Base-by-base conservation (phyloP, 2,329 filamentous ascomycete genomes). In the Harringtonia aguacate region DNA sequence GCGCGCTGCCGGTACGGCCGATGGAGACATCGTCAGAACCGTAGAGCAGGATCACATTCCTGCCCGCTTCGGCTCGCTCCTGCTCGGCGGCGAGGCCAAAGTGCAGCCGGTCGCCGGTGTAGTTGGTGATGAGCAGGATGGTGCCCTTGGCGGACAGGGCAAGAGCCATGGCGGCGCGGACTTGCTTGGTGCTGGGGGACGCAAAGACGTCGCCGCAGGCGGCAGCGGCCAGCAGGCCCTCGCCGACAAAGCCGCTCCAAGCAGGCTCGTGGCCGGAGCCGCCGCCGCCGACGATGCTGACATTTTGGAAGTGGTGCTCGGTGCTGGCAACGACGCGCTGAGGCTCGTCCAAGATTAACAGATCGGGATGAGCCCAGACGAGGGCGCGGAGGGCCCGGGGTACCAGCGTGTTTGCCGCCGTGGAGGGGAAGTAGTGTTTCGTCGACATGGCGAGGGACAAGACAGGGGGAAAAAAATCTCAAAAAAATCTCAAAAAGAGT, bases 11-110 rank as follows among this genome's bases (percentile, higher is more conserved):
- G 55, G 67, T 70, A 53, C 67, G 68, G 10, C 76, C 77, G 21
- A 82, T 75, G 0, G 75, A 78, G 8, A 83, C 79, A 53, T 82
- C 79, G 50, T 82, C 79, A 33, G 75, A 77, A 47, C 77, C 79
- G 48, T 79, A 72, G 46, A 79, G 69, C 57, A 79, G 73, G 45
- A 67, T 63, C 50, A 73, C 73, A 41, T 64, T 67, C 50, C 72
- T 69, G 17, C 75, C 75, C 20, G 62, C 64, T n/a, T n/a, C n/a
- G 6, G 73, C 72, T 39, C 68, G 68, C 31, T 71, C 76, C 58
- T 70, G 77, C 51, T 77, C 75, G 41, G 71, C 71, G 3, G 76
- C 76, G 13, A 79, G 60, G 1, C 75, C 75, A 50, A 79, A 78
- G 55, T 80, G 77, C 48, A 80, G 61, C 46, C 76, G 77, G 56